These are phyloP conservation scores for Babesia bigemina DNA, from an alignment of 169 alveolate species.

Conservation along the genomic window DNA sequence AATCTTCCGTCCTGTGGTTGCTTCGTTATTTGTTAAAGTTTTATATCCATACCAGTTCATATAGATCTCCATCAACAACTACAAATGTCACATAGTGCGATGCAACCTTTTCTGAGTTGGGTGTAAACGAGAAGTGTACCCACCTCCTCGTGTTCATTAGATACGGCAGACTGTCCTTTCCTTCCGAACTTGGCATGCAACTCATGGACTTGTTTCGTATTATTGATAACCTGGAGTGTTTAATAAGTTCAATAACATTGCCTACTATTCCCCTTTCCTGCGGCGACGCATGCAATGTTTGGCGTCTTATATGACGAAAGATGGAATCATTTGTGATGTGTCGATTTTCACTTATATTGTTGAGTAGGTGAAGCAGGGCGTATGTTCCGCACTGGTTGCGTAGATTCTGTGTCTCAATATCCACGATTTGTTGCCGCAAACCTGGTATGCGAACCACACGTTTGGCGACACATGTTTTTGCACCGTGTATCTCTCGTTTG, in stretches of 20 bases:
- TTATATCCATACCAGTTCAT: constrained; percentile 10
- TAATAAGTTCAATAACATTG: background rate
- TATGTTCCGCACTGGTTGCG: constrained; percentile 35
- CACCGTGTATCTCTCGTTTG: background rate
- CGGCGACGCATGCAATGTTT: constrained; percentile 14
- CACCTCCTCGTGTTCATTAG: background rate
- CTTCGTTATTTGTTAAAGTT: background rate
- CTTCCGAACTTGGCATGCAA: constrained; percentile 9
- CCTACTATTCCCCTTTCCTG: constrained; percentile 15
- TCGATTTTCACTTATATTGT: constrained; percentile 6
- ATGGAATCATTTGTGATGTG: background rate
- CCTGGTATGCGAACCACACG: constrained; percentile 39
- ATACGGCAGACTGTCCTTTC: constrained; percentile 18
- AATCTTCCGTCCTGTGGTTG: constrained; percentile 24
- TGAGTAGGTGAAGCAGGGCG: constrained; percentile 40
- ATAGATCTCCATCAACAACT: constrained; percentile 12
- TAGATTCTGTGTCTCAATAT: background rate
- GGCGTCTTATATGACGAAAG: background rate
- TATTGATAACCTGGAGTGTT: constrained; percentile 8
- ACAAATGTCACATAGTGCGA: constrained; percentile 41
- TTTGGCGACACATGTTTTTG: constrained; percentile 11
- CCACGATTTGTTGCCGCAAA: background rate
- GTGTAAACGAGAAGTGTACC: background rate
- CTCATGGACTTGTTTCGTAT: constrained; percentile 10
- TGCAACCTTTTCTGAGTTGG: background rate